Evolutionary conservation across 78 protist species (phyloP).

Genomic region (Bodo saltans): DNA sequence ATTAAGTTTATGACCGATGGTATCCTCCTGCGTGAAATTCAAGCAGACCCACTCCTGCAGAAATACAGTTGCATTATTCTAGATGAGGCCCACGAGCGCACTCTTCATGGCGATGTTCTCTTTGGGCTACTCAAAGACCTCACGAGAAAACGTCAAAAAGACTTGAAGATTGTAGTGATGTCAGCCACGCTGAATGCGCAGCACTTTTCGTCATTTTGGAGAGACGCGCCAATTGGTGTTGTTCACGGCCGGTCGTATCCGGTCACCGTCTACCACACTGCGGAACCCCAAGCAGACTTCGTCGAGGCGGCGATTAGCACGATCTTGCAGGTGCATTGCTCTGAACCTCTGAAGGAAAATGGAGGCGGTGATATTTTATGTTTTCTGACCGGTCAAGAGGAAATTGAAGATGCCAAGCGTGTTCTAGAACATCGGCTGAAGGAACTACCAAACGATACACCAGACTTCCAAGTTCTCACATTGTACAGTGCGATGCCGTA

Average conservation of each 20-base stretch:
- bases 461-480: slow-evolving; percentile 33
- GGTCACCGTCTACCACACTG: slow-evolving; percentile 31
- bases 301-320: slow-evolving; percentile 45
- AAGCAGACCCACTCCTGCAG: slow-evolving; percentile 72
- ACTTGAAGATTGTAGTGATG: slow-evolving; percentile 75
- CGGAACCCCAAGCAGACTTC: slow-evolving; percentile 25
- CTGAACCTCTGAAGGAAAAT: slow-evolving; percentile 32
- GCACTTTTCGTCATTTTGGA: slow-evolving; percentile 53
- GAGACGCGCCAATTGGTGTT: slow-evolving; percentile 19
- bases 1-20: slow-evolving; percentile 92
- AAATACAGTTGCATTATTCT: slow-evolving; percentile 77
- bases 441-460: slow-evolving; percentile 13
- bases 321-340: slow-evolving; percentile 57
- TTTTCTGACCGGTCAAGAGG: slow-evolving; percentile 86
- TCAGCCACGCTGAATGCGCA: slow-evolving; percentile 89
- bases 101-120: slow-evolving; percentile 41
- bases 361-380: slow-evolving; percentile 80
- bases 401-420: slow-evolving; percentile 41
- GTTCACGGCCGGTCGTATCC: slow-evolving; percentile 38
- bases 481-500: slow-evolving; percentile 65
- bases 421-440: not conserved
- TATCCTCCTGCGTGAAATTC: slow-evolving; percentile 76
- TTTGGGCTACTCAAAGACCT: slow-evolving; percentile 63
- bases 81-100: slow-evolving; percentile 98
- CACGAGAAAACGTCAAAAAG: slow-evolving; percentile 16